phyloP scores from a whole-genome alignment of 2,329 filamentous ascomycete genomes.

The Pseudocercospora vitis region DNA sequence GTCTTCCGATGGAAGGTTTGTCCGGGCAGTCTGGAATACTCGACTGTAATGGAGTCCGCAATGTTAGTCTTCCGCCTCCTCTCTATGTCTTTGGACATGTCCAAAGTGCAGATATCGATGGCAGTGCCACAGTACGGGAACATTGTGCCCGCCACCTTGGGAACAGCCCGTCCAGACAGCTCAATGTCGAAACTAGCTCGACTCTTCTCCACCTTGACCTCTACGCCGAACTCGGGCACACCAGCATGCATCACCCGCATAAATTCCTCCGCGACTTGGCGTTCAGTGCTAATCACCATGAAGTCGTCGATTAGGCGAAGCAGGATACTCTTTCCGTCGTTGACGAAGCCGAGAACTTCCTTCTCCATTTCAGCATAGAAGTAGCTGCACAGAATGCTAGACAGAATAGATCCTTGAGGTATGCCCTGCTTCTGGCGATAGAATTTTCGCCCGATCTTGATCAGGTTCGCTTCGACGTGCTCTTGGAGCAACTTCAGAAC shows the following conservation, averaged over 20 bases:
- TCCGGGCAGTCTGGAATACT: slow-evolving; percentile 70
- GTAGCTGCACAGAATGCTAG: slow-evolving; percentile 85
- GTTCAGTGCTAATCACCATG: slow-evolving; percentile 75
- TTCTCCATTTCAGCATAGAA: slow-evolving; percentile 89
- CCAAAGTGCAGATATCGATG: slow-evolving; percentile 73
- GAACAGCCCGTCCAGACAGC: slow-evolving; percentile 56
- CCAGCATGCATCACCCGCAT: slow-evolving; percentile 78
- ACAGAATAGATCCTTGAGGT: slow-evolving; percentile 87
- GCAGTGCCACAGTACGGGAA: slow-evolving; percentile 89
- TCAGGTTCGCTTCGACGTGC: slow-evolving; percentile 80
- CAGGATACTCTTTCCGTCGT: slow-evolving; percentile 59
- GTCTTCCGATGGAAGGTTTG: slow-evolving; percentile 78
- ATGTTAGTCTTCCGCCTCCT: slow-evolving; percentile 54
- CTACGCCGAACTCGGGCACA: slow-evolving; percentile 75
- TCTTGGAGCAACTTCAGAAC: slow-evolving; percentile 71
- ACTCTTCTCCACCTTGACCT: slow-evolving; percentile 74
- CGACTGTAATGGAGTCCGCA: slow-evolving; percentile 74
- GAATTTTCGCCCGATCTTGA: slow-evolving; percentile 84
- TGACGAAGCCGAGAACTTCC: slow-evolving; percentile 66
- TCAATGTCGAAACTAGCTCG: slow-evolving; percentile 76
- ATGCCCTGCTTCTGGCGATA: slow-evolving; percentile 88
- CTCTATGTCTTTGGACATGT: slow-evolving; percentile 68
- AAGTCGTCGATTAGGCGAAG: slow-evolving; percentile 91
- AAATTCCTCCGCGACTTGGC: slow-evolving; percentile 67
- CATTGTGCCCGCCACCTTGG: slow-evolving; percentile 41